Conservation (phyloP, 2,329 filamentous ascomycete genomes). For the Incumbomyces delicatus region DNA sequence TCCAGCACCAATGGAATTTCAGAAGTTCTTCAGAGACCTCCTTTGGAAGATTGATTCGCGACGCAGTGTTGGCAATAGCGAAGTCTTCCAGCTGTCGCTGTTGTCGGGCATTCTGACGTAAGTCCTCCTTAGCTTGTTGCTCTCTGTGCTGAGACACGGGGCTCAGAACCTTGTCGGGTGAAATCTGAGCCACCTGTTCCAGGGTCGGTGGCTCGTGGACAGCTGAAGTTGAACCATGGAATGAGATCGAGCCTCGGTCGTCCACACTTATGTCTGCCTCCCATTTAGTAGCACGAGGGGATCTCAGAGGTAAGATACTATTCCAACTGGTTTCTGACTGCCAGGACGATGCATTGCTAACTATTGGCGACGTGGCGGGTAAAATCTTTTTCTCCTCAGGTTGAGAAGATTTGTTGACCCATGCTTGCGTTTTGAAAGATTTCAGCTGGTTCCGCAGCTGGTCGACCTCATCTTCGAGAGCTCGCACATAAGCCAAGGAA, state of each 20-base stretch:
- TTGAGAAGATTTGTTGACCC: slow-evolving; percentile 13
- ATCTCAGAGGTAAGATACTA: slow-evolving; percentile 8
- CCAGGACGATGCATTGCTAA: slow-evolving; percentile 15
- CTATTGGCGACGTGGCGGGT: slow-evolving; percentile 13
- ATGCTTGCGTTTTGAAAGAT: slow-evolving; percentile 17
- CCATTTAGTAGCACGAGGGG: slow-evolving; percentile 13
- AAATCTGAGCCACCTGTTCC: slow-evolving; percentile 8
- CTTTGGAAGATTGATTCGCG: slow-evolving; percentile 20
- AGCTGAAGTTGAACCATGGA: slow-evolving; percentile 19
- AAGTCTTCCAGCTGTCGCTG: slow-evolving; percentile 18
- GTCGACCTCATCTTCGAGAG: slow-evolving; percentile 19
- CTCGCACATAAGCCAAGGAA: slow-evolving; percentile 20
- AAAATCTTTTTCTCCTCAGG: slow-evolving; percentile 17
- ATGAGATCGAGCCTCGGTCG: slow-evolving; percentile 18
- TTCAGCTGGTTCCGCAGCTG: slow-evolving; percentile 18
- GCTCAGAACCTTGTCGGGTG: slow-evolving; percentile 1
- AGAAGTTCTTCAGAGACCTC: slow-evolving; percentile 21
- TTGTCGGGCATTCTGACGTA: slow-evolving; percentile 16
- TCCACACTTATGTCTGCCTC: slow-evolving; percentile 19
- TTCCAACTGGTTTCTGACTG: slow-evolving; percentile 7
- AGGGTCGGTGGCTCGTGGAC: slow-evolving; percentile 17
- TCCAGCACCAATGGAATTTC: slow-evolving; percentile 24
- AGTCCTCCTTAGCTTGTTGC: slow-evolving; percentile 13
- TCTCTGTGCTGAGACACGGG: slow-evolving; percentile 10
- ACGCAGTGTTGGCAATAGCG: slow-evolving; percentile 18